phyloP scores from a whole-genome alignment of 345 rosid genomes.

The Nasturtium officinale region DNA sequence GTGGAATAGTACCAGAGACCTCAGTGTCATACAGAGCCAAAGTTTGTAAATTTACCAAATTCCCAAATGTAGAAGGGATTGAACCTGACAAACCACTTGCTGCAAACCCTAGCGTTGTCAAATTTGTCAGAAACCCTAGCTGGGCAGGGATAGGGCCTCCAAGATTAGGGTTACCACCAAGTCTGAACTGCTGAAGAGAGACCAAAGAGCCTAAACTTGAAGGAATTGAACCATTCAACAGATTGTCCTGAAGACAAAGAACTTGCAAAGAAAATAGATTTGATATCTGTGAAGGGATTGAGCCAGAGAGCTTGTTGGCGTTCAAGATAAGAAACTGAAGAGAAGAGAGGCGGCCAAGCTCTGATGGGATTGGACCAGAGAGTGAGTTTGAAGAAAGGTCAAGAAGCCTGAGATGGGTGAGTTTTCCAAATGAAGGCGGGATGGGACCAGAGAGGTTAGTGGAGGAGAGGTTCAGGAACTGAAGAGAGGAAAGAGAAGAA shows the following conservation, averaged over 20 bases:
- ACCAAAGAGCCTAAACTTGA: constrained; percentile 73
- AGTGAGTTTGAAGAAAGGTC: constrained; percentile 96
- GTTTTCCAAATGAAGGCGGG: constrained; percentile 76
- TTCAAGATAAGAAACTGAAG: constrained; percentile 85
- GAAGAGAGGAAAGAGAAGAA: constrained; percentile 80
- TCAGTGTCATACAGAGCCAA: constrained; percentile 88
- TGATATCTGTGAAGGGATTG: constrained; percentile 68
- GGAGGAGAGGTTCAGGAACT: constrained; percentile 90
- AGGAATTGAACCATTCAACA: constrained; percentile 80
- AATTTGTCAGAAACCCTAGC: constrained; percentile 70
- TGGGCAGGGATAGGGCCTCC: constrained; percentile 79
- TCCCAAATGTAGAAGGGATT: constrained; percentile 82
- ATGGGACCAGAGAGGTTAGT: constrained; percentile 82
- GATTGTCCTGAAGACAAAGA: constrained; percentile 86
- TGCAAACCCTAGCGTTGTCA: constrained; percentile 92
- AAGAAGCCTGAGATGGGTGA: constrained; percentile 67
- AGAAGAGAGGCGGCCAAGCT: constrained; percentile 70
- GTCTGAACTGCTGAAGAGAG: constrained; percentile 76
- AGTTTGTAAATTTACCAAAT: constrained; percentile 81
- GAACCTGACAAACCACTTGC: constrained; percentile 84
- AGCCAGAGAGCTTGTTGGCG: constrained; percentile 73
- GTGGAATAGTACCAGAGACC: constrained; percentile 71
- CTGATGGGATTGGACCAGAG: constrained; percentile 66
- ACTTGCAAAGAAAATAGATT: constrained; percentile 70
- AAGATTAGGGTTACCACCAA: constrained; percentile 86